Evolutionary conservation across 331 rosid species (phyloP).

Genomic region (Quercus lobata): DNA sequence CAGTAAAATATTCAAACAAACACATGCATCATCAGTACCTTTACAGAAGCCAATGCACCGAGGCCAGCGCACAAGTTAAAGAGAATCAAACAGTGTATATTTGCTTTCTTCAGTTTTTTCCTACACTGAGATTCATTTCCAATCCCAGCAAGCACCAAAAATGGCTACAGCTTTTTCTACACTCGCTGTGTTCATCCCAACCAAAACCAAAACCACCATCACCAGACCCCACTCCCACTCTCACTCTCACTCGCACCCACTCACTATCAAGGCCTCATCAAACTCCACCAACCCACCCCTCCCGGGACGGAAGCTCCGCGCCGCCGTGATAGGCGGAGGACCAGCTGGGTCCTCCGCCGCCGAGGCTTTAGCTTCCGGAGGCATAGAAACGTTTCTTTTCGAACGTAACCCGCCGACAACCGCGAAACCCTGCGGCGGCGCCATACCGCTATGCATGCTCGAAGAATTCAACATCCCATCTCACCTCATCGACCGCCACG

Average conservation of each 20-base stretch:
- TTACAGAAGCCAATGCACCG: no score
- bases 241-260: not conserved
- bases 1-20: not conserved
- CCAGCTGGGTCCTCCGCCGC: constrained; percentile 95
- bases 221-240: not conserved
- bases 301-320: constrained; percentile 77
- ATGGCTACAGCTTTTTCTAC: constrained; percentile 41
- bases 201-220: not conserved
- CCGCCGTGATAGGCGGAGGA: constrained; percentile 85
- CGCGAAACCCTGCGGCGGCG: constrained; percentile 97
- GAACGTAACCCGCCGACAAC: constrained; percentile 64
- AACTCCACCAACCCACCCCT: constrained; percentile 33
- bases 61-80: not conserved
- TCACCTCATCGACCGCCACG: constrained; percentile 80
- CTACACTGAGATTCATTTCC: constrained; percentile 2
- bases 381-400: constrained; percentile 71
- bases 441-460: constrained; percentile 94
- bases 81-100: not conserved
- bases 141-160: constrained; percentile 11
- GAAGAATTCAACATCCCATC: constrained; percentile 74
- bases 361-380: constrained; percentile 77
- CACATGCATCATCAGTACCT: not conserved
- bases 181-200: constrained; percentile 3
- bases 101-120: not conserved
- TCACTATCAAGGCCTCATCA: constrained; percentile 34